These are phyloP conservation scores for Colletotrichum sp. DNA, from an alignment of 2,329 filamentous ascomycete species.

Conservation along the genomic window DNA sequence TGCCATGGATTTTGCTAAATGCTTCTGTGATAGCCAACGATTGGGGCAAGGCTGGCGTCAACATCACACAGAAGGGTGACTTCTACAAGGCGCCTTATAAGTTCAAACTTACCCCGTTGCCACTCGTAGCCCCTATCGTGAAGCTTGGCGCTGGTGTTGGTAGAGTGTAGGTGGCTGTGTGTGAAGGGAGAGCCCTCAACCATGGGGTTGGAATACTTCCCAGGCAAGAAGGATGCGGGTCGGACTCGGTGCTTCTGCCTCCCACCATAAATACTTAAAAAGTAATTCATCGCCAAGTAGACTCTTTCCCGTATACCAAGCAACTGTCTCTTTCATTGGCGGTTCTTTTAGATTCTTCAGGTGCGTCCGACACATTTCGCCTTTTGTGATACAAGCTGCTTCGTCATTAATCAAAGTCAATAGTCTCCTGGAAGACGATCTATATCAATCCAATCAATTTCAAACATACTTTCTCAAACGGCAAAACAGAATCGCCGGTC, in stretches of 20 bases:
- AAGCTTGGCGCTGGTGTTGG: conserved; percentile 52
- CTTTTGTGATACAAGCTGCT: too few relatives aligned
- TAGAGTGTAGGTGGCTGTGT: conserved; percentile 32
- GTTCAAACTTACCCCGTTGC: conserved; percentile 52
- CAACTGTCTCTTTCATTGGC: too few relatives aligned
- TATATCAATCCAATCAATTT: too few relatives aligned
- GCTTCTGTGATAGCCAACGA: conserved; percentile 41
- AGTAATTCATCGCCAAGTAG: rapidly evolving
- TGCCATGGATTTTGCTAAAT: conserved; percentile 20
- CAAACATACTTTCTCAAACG: too few relatives aligned
- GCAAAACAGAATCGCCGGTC: too few relatives aligned
- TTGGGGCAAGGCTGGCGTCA: conserved; percentile 51
- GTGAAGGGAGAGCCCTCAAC: neutral
- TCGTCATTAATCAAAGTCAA: too few relatives aligned
- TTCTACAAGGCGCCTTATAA: conserved; percentile 54
- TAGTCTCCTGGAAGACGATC: too few relatives aligned
- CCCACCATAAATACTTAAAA: neutral
- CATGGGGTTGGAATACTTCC: rapidly evolving
- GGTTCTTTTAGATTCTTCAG: too few relatives aligned
- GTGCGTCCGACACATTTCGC: too few relatives aligned
- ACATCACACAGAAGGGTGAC: conserved; percentile 56
- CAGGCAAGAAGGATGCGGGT: neutral
- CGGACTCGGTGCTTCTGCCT: neutral
- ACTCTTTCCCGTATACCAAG: too few relatives aligned
- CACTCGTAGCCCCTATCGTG: conserved; percentile 44